Evolutionary conservation across 495 filamentous ascomycete species (phyloP), one percentile per base, ranked within the genome.

Genomic region (Penicillium angulare): DNA sequence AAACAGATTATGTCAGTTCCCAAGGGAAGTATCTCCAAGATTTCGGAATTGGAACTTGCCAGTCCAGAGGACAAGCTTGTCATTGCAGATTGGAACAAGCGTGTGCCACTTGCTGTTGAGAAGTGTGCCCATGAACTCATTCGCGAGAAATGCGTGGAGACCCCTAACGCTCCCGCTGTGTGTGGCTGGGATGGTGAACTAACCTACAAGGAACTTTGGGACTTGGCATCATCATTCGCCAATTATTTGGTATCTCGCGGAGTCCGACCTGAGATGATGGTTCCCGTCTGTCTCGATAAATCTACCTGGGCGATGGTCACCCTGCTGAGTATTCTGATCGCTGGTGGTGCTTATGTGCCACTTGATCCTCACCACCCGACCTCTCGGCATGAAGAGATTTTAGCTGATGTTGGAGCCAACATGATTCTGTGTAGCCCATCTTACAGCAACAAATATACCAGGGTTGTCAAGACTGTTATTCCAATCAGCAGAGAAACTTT

Each of bases 281-380:
- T 86, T 3, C 82, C 81, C 3, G 53, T 87, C 0, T 83, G 75
- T 49, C 69, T 85, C 21, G 73, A 79, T 36, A 86, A 85, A 44
- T 80, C 78, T 0, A 61, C 70, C 1, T 84, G 74, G 75, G 73
- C 76, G 1, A 60, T 81, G 17, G 69, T 86, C 7, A 68, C 73
- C 0, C 71, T 80, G 7, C 64, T 80, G 5, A 77, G 72, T 36
- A 67, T 84, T 17, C 53, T 81, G 12, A 80, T 79, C 44, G 80
- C 81, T 31, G 82, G 82, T 6, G 79, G 77, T 36, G 81, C 74
- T 0, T 81, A 81, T 59, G 75, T 86, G 17, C 76, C 76, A 1
- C 59, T 88, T 2, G 83, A 87, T 59, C 77, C 79, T 7, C 65
- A 71, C 0, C 75, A 84, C 39, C 84, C 86, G 2, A 67, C 71